Conservation (phyloP, 306 rosid species). For the Datisca glomerata region DNA sequence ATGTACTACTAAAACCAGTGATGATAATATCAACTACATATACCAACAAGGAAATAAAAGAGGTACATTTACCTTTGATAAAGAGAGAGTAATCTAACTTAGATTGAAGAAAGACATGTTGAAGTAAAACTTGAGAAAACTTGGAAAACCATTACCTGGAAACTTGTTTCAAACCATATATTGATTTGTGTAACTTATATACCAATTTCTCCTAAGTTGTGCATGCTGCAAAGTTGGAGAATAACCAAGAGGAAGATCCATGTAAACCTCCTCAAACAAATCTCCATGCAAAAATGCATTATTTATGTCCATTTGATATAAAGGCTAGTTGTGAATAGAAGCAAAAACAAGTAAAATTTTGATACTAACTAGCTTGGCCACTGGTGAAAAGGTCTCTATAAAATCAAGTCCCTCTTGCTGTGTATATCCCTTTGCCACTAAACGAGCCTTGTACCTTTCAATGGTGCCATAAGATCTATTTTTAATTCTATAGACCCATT, state of each 20-base stretch:
- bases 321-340: neutral
- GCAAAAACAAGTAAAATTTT: neutral
- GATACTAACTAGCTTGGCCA: neutral
- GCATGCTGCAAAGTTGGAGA: neutral
- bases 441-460: no score
- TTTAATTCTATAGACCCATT: neutral
- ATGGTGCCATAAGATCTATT: neutral
- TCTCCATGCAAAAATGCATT: neutral
- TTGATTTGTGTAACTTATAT: neutral
- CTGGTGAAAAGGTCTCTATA: neutral
- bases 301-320: neutral
- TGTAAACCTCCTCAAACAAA: neutral
- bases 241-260: neutral
- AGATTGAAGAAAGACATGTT: neutral
- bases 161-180: neutral
- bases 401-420: neutral
- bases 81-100: neutral
- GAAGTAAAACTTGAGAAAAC: no score
- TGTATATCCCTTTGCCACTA: no score
- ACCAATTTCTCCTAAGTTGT: neutral
- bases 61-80: neutral
- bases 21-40: constrained; percentile 1
- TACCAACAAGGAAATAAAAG: neutral
- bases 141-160: neutral
- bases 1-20: neutral